phyloP scores from a whole-genome alignment of 768 basidiomycete genomes.

The Infundibulicybe gibba region DNA sequence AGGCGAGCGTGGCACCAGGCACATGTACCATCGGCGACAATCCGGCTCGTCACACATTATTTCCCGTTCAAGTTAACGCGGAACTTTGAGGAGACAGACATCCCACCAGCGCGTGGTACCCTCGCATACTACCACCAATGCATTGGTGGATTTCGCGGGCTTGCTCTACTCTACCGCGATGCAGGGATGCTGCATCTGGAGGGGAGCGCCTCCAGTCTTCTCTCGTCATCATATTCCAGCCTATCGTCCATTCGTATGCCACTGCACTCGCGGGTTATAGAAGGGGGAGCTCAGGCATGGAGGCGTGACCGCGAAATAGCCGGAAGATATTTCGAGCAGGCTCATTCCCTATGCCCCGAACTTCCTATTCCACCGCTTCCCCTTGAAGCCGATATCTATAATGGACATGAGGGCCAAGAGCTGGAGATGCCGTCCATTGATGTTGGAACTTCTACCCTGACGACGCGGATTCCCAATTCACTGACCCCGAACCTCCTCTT shows the following conservation, averaged over 20 bases:
- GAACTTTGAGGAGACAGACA: slow-evolving; percentile 28
- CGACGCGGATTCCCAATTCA: slow-evolving; percentile 29
- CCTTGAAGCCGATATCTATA: slow-evolving; percentile 26
- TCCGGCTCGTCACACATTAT: slow-evolving; percentile 75
- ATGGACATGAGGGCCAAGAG: slow-evolving; percentile 30
- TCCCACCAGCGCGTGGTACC: slow-evolving; percentile 46
- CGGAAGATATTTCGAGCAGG: slow-evolving; percentile 68
- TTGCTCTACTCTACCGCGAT: slow-evolving; percentile 76
- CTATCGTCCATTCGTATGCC: slow-evolving; percentile 76
- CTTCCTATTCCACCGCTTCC: slow-evolving; percentile 72
- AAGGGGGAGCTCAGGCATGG: slow-evolving; percentile 70
- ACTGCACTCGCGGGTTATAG: slow-evolving; percentile 41
- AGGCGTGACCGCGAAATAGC: slow-evolving; percentile 71
- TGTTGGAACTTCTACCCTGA: slow-evolving; percentile 33
- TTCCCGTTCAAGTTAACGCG: slow-evolving; percentile 51
- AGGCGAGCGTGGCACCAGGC: slow-evolving; percentile 85
- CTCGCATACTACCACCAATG: slow-evolving; percentile 59
- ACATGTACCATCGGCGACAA: slow-evolving; percentile 69
- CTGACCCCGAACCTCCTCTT: slow-evolving; percentile 32
- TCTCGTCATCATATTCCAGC: slow-evolving; percentile 72
- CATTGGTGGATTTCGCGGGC: slow-evolving; percentile 61
- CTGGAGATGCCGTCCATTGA: slow-evolving; percentile 72
- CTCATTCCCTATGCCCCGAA: slow-evolving; percentile 52
- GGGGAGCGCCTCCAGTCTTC: slow-evolving; percentile 68
- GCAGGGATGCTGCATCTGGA: slow-evolving; percentile 81